Evolutionary conservation across 345 rosid genomes (phyloP).

Genomic region (Noccaea bulbosa): DNA sequence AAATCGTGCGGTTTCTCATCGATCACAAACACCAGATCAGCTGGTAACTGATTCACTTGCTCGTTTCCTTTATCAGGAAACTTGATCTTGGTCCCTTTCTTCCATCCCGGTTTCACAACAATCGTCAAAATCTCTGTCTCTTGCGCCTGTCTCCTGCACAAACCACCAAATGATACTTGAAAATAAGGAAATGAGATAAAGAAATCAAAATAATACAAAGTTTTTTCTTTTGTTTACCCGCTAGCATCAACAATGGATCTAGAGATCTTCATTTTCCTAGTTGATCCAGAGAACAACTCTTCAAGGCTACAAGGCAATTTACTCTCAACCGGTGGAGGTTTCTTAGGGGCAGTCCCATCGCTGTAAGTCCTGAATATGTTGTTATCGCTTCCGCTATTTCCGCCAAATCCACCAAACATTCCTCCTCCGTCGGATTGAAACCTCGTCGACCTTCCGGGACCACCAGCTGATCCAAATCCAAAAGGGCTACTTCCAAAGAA

Average conservation of each 20-base stretch:
- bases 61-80: conserved; percentile 96
- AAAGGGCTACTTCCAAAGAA: conserved; percentile 94
- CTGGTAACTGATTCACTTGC: conserved; percentile 84
- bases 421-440: conserved; percentile 82
- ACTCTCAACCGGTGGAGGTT: conserved; percentile 92
- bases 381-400: conserved; percentile 49
- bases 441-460: conserved; percentile 66
- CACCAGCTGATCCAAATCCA: conserved; percentile 71
- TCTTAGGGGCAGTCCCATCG: conserved; percentile 59
- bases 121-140: conserved; percentile 87
- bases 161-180: not conserved
- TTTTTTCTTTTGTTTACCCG: conserved; percentile 51
- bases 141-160: conserved; percentile 63
- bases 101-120: conserved; percentile 97
- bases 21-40: conserved; percentile 84
- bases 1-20: conserved; percentile 79
- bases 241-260: conserved; percentile 71
- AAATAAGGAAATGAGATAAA: not conserved
- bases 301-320: conserved; percentile 91
- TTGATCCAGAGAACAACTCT: conserved; percentile 85
- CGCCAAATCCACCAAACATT: conserved; percentile 59
- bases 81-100: conserved; percentile 92
- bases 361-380: conserved; percentile 64
- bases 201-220: not conserved
- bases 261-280: conserved; percentile 98